A percentile compares a stretch with the other conserved stretches of the same genome.
phyloP scores from a whole-genome alignment of 352 stramenopile genomes.

The Globisporangium yorkense region DNA sequence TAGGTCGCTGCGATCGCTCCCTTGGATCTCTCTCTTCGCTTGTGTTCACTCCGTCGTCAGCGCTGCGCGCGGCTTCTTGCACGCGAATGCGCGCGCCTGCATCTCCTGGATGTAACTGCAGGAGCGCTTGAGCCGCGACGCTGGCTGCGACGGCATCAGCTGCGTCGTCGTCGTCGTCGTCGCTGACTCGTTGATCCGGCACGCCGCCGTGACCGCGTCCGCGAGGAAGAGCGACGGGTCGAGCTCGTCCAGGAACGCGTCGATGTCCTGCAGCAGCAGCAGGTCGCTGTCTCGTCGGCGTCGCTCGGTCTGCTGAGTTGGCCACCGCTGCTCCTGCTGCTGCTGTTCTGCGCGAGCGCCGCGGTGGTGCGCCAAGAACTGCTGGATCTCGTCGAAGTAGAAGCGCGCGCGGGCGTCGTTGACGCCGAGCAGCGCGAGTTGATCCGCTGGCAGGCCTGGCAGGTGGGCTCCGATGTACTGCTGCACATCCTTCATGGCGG shows the following conservation, averaged over 20 bases:
- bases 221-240: constrained; percentile 39
- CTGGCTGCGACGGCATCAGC: constrained; percentile 3
- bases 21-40: background rate
- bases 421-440: constrained; percentile 41
- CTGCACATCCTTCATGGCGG: constrained; percentile 48
- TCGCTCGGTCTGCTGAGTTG: no score
- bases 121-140: constrained; percentile 9
- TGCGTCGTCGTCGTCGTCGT: constrained; percentile 4
- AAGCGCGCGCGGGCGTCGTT: constrained; percentile 40
- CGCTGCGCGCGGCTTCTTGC: background rate
- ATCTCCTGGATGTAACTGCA: constrained; percentile 18
- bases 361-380: constrained; percentile 30
- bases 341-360: constrained; percentile 16
- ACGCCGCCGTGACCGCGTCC: background rate
- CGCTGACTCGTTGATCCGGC: background rate
- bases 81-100: constrained; percentile 10
- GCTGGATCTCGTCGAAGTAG: constrained; percentile 56
- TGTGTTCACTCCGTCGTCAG: background rate
- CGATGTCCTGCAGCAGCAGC: constrained; percentile 28
- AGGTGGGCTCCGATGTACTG: constrained; percentile 41
- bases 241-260: constrained; percentile 40
- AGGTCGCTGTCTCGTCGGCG: constrained; percentile 15
- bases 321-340: background rate
- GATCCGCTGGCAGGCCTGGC: constrained; percentile 18
- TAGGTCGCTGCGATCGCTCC: background rate